phyloP scores from a whole-genome alignment of 345 rosid species.

The Luvunga scandens region DNA sequence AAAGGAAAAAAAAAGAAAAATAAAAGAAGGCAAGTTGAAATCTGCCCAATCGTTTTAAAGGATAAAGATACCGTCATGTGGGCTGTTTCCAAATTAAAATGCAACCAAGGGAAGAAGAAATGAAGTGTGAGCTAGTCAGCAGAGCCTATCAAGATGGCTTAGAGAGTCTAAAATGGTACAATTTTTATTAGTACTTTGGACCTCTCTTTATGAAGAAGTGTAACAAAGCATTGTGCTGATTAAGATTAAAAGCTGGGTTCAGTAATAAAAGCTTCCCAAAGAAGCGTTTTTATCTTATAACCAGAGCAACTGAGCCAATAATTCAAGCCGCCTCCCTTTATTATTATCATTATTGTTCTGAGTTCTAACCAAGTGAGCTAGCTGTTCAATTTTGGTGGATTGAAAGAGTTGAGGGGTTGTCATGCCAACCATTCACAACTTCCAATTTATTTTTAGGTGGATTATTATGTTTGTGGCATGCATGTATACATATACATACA shows the following conservation, averaged over 20 bases:
- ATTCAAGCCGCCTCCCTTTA: slow-evolving; percentile 26
- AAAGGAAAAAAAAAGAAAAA: too few relatives aligned
- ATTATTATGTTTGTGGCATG: too few relatives aligned
- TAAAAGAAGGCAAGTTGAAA: neutral
- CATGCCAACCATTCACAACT: neutral
- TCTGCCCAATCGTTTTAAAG: neutral
- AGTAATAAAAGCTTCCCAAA: slow-evolving; percentile 17
- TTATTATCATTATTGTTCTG: neutral
- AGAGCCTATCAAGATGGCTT: neutral
- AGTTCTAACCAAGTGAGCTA: neutral
- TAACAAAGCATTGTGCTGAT: slow-evolving; percentile 11
- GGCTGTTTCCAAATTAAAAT: neutral
- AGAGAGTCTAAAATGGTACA: slow-evolving; percentile 1
- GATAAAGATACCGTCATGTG: neutral
- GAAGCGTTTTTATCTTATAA: slow-evolving; percentile 2
- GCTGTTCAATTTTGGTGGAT: neutral
- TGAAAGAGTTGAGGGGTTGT: neutral
- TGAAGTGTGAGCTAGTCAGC: neutral
- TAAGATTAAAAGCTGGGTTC: slow-evolving; percentile 27
- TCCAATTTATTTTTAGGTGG: neutral
- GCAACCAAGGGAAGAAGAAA: neutral
- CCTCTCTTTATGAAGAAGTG: neutral
- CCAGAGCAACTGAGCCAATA: slow-evolving; percentile 7
- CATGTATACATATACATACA: too few relatives aligned
- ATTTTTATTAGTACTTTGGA: neutral